These are phyloP conservation scores for Bipolaris gigantea DNA, from an alignment of 2,329 filamentous ascomycete genomes.

Conservation along the genomic window DNA sequence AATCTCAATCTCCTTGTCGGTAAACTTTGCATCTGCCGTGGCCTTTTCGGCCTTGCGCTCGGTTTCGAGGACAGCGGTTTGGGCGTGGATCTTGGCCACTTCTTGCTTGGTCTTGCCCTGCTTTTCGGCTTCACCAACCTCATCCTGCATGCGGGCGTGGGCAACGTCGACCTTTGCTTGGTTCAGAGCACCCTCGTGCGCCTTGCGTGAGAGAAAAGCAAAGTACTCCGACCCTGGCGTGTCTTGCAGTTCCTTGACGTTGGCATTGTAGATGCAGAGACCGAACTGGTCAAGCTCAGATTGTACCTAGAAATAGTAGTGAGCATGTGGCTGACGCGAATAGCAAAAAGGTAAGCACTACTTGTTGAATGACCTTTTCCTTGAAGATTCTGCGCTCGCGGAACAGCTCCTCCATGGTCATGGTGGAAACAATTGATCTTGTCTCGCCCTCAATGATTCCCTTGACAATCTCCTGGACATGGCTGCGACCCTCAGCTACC, in stretches of 20 bases:
- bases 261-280: conserved; percentile 66
- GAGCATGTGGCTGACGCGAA: no score
- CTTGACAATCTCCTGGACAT: conserved; percentile 83
- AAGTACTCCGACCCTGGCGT: conserved; percentile 83
- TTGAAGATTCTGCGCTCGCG: conserved; percentile 77
- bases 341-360: no score
- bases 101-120: conserved; percentile 81
- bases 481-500: conserved; percentile 56
- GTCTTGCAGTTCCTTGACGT: conserved; percentile 86
- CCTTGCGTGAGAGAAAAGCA: conserved; percentile 77
- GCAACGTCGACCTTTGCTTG: conserved; percentile 69
- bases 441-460: conserved; percentile 90
- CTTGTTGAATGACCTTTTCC: conserved; percentile 56
- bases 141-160: conserved; percentile 63
- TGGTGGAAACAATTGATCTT: conserved; percentile 76
- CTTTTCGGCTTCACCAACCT: conserved; percentile 76
- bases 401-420: conserved; percentile 94
- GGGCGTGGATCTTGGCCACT: conserved; percentile 84
- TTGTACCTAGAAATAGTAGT: conserved; percentile 61
- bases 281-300: conserved; percentile 80
- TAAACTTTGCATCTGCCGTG: conserved; percentile 73
- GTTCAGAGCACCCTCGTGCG: conserved; percentile 81
- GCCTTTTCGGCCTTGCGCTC: conserved; percentile 82
- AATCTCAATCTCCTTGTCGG: conserved; percentile 71
- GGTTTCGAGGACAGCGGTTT: conserved; percentile 82